A percentile compares a stretch with the other conserved stretches of the same genome.
Evolutionary conservation across 257 asterid genomes (phyloP).

Genomic region (Nicotiana sylvestris): DNA sequence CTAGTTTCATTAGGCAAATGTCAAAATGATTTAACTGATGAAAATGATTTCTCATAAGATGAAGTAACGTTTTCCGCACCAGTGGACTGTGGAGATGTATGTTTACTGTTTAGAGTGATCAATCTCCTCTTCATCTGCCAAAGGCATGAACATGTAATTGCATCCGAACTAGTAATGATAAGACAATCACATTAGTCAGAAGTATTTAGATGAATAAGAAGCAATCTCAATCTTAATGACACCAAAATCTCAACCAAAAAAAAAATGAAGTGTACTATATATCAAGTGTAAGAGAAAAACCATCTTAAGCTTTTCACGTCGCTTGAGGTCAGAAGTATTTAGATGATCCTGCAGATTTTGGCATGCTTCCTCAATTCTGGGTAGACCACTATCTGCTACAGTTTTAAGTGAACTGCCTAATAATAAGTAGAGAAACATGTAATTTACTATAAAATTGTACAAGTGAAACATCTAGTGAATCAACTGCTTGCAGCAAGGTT

Average conservation of each 20-base stretch:
- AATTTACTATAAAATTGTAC: too few relatives aligned
- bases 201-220: too few relatives aligned
- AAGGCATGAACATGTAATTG: neutral
- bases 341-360: slow-evolving; percentile 14
- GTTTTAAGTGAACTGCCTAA: too few relatives aligned
- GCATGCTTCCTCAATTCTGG: neutral
- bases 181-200: neutral
- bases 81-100: neutral
- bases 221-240: neutral
- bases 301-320: slow-evolving; percentile 10
- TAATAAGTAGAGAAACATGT: too few relatives aligned
- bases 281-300: neutral
- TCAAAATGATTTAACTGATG: neutral
- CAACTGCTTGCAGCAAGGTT: too few relatives aligned
- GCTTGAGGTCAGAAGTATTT: slow-evolving; percentile 9
- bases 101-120: too few relatives aligned
- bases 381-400: too few relatives aligned
- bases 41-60: neutral
- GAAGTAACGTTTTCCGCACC: neutral
- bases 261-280: neutral
- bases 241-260: neutral
- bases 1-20: neutral
- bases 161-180: neutral
- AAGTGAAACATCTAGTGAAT: too few relatives aligned
- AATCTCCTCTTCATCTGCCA: slow-evolving; percentile 1